Conservation (phyloP, 495 filamentous ascomycete genomes). For the Zalerion maritima region DNA sequence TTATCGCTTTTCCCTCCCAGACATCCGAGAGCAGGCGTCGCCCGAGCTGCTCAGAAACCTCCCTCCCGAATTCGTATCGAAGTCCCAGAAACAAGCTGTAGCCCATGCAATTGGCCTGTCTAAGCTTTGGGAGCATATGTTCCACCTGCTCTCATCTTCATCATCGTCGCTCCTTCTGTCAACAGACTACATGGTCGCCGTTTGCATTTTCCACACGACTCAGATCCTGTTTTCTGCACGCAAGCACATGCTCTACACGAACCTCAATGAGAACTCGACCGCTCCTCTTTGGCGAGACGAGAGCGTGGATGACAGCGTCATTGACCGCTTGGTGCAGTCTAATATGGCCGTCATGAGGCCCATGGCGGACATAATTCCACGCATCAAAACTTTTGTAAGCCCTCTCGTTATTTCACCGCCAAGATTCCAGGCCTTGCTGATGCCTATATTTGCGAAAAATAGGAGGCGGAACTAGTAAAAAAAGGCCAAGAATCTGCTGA, state of each 20-base stretch:
- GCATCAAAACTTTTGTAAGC: neutral
- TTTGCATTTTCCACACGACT: constrained; percentile 3
- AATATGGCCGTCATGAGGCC: neutral
- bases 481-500: neutral
- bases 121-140: constrained; percentile 3
- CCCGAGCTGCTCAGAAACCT: constrained; percentile 4
- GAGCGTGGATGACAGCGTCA: constrained; percentile 1
- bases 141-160: neutral
- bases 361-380: constrained; percentile 1
- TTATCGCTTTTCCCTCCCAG: constrained; percentile 6
- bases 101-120: constrained; percentile 5
- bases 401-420: neutral
- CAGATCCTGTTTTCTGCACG: constrained; percentile 4
- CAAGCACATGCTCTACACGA: constrained; percentile 3
- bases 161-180: neutral
- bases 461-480: neutral
- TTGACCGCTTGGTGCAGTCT: neutral
- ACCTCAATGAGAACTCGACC: constrained; percentile 3
- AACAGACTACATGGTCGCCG: constrained; percentile 2
- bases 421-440: neutral
- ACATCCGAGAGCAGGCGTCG: constrained; percentile 3
- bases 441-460: neutral
- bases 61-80: constrained; percentile 4
- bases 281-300: constrained; percentile 2
- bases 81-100: constrained; percentile 6